A percentile compares a stretch with the other conserved stretches of the same genome.
phyloP scores from a whole-genome alignment of 345 rosid genomes.

The Hibiscus syriacus region DNA sequence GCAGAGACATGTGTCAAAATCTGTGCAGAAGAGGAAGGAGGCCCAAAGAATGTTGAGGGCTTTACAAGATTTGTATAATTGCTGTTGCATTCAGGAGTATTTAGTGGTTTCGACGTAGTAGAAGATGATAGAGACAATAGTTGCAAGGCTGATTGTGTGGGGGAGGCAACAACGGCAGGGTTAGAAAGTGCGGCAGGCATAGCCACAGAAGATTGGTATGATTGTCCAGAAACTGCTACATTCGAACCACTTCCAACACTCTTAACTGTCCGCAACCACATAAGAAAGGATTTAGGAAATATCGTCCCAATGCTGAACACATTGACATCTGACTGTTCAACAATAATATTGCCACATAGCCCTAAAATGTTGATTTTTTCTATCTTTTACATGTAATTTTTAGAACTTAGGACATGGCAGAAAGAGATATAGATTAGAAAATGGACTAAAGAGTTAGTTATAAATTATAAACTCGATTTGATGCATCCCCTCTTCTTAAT shows the following conservation, averaged over 20 bases:
- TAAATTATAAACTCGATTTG: too few relatives aligned
- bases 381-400: background rate
- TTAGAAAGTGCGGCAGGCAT: constrained; percentile 32
- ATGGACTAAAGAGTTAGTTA: too few relatives aligned
- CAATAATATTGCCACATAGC: background rate
- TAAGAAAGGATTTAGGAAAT: constrained; percentile 4
- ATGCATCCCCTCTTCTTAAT: too few relatives aligned
- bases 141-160: constrained; percentile 38
- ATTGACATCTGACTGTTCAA: background rate
- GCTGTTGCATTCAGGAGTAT: constrained; percentile 34
- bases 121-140: constrained; percentile 41
- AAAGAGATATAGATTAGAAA: background rate
- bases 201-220: constrained; percentile 36
- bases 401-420: background rate
- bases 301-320: background rate
- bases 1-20: constrained; percentile 21
- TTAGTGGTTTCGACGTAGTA: constrained; percentile 37
- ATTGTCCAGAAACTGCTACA: constrained; percentile 33
- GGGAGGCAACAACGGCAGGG: constrained; percentile 26
- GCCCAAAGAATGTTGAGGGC: constrained; percentile 59
- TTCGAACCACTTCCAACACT: constrained; percentile 39
- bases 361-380: background rate
- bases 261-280: constrained; percentile 57
- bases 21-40: constrained; percentile 35
- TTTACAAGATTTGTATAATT: constrained; percentile 55